These are phyloP conservation scores for Eimeria necatrix DNA, from an alignment of 169 alveolate genomes.

Conservation along the genomic window DNA sequence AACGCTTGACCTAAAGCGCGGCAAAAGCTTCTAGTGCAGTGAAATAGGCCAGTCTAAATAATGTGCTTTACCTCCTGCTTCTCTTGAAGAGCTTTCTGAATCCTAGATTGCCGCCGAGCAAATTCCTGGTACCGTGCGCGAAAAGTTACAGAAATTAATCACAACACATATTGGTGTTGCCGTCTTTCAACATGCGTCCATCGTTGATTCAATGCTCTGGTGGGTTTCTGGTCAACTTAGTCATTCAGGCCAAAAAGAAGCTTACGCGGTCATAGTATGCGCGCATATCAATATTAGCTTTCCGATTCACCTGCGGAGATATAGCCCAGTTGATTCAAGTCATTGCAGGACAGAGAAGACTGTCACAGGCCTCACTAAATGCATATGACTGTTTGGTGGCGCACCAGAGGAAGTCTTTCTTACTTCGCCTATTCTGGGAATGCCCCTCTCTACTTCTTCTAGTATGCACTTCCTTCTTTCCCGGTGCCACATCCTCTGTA, in stretches of 20 bases:
- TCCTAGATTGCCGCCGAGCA: slow-evolving; percentile 30
- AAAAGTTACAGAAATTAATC: background rate
- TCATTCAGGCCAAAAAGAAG: background rate
- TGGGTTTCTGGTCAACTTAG: too few relatives aligned
- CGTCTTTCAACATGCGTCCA: too few relatives aligned
- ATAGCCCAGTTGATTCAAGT: background rate
- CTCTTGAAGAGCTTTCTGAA: slow-evolving; percentile 47
- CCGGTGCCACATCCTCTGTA: background rate
- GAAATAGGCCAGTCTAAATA: background rate
- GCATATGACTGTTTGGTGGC: background rate
- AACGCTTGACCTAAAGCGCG: background rate
- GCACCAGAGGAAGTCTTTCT: background rate
- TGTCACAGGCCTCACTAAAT: too few relatives aligned
- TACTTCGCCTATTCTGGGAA: background rate
- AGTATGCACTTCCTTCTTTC: slow-evolving; percentile 69
- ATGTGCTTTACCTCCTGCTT: slow-evolving; percentile 32
- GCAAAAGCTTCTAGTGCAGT: background rate
- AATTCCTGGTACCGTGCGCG: background rate
- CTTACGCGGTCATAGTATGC: slow-evolving; percentile 65
- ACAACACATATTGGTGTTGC: too few relatives aligned
- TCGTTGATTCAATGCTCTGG: too few relatives aligned
- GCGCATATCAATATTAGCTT: slow-evolving; percentile 25
- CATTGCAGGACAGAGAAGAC: background rate
- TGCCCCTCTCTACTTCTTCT: background rate
- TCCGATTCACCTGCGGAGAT: slow-evolving; percentile 2